phyloP scores from a whole-genome alignment of 2,329 filamentous ascomycete species.

The Paradendryphiella salina region DNA sequence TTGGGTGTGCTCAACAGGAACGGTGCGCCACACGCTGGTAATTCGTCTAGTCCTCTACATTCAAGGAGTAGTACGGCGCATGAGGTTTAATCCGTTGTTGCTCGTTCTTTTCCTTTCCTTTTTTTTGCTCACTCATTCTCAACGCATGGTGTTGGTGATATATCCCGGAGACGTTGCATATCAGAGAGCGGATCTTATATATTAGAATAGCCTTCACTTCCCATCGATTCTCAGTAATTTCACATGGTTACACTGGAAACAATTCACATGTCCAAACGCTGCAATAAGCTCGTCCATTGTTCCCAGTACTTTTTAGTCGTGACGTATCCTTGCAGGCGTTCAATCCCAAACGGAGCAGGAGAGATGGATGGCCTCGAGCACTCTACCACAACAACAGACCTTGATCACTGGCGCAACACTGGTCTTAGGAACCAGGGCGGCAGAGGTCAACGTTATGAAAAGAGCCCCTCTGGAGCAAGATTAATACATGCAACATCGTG shows the following conservation, averaged over 20 bases:
- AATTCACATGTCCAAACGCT: no score
- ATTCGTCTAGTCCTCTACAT: background rate
- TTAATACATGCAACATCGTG: background rate
- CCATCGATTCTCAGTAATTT: no score
- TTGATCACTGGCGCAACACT: no score
- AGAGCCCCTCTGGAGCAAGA: background rate
- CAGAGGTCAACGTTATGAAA: background rate
- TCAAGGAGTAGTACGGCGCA: background rate
- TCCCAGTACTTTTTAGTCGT: no score
- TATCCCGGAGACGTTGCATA: background rate
- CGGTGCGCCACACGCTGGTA: conserved; percentile 8
- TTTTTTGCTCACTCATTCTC: background rate
- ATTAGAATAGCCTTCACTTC: background rate
- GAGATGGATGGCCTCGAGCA: no score
- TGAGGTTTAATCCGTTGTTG: background rate
- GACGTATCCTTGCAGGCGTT: no score
- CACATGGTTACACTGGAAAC: no score
- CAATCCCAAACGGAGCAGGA: no score
- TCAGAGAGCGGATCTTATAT: background rate
- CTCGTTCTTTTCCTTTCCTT: background rate
- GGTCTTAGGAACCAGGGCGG: no score
- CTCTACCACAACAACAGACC: no score
- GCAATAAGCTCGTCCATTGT: no score
- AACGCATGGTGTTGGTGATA: background rate
- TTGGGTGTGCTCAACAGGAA: conserved; percentile 8